These are phyloP conservation scores for Sporothrix dimorphospora DNA, from an alignment of 2,329 filamentous ascomycete genomes.

Conservation along the genomic window DNA sequence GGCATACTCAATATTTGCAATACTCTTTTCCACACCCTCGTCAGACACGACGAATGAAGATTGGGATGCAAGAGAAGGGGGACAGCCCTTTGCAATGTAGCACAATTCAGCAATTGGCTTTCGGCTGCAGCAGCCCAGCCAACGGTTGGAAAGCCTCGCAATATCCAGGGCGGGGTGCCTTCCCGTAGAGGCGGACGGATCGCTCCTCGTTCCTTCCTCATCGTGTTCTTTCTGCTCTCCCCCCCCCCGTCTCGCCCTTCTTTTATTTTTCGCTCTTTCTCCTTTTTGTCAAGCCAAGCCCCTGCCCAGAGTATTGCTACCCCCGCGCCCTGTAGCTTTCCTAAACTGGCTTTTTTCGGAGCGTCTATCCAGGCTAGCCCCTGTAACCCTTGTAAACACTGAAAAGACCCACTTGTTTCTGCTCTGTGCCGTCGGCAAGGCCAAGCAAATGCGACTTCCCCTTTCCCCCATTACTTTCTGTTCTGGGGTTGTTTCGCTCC, in stretches of 20 bases:
- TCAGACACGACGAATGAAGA: background rate
- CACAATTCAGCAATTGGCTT: background rate
- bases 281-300: background rate
- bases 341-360: background rate
- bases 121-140: background rate
- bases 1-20: background rate
- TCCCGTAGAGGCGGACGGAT: slow-evolving; percentile 27
- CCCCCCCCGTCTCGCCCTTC: background rate
- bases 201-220: slow-evolving; percentile 25
- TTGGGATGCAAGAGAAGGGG: background rate
- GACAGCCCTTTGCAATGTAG: background rate
- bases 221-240: background rate
- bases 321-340: background rate
- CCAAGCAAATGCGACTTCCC: background rate
- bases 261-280: background rate
- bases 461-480: background rate
- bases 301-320: background rate
- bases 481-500: background rate
- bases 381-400: background rate
- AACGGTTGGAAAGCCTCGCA: background rate
- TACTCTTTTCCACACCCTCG: background rate
- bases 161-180: slow-evolving; percentile 20
- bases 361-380: background rate
- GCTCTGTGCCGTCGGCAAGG: background rate
- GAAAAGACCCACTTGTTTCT: background rate